Evolutionary conservation across 805 yeast genomes (phyloP).

Genomic region (Jamesozyma rosinii): DNA sequence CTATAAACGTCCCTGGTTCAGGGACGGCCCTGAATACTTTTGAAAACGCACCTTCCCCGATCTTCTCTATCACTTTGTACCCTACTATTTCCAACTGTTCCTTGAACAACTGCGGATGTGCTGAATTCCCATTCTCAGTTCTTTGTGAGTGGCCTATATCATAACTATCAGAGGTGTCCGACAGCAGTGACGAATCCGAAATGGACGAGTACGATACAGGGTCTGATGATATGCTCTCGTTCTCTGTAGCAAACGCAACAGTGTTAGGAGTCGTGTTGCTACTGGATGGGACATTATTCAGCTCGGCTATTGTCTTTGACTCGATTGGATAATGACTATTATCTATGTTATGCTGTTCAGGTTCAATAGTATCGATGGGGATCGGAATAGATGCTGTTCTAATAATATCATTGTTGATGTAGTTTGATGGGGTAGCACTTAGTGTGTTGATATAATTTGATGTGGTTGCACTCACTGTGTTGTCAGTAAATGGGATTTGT

Average conservation of each 20-base stretch:
- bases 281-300: not conserved
- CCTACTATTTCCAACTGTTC: conserved; percentile 31
- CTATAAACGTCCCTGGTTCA: conserved; percentile 4
- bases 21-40: conserved; percentile 56
- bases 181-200: conserved; percentile 1
- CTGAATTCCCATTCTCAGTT: not conserved
- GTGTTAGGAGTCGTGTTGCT: not conserved
- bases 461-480: too few relatives aligned
- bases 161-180: not conserved
- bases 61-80: conserved; percentile 38
- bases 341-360: not conserved
- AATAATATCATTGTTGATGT: too few relatives aligned
- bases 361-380: not conserved
- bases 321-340: not conserved
- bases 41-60: conserved; percentile 82
- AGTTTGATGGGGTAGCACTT: too few relatives aligned
- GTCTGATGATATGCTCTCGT: not conserved
- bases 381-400: not conserved
- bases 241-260: not conserved
- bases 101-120: conserved; percentile 19
- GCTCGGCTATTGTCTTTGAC: not conserved
- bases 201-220: not conserved
- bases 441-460: too few relatives aligned
- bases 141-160: not conserved
- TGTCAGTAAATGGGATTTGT: not conserved